Base-by-base conservation (phyloP, 208 protist genomes). In the Leishmania aethiopica region DNA sequence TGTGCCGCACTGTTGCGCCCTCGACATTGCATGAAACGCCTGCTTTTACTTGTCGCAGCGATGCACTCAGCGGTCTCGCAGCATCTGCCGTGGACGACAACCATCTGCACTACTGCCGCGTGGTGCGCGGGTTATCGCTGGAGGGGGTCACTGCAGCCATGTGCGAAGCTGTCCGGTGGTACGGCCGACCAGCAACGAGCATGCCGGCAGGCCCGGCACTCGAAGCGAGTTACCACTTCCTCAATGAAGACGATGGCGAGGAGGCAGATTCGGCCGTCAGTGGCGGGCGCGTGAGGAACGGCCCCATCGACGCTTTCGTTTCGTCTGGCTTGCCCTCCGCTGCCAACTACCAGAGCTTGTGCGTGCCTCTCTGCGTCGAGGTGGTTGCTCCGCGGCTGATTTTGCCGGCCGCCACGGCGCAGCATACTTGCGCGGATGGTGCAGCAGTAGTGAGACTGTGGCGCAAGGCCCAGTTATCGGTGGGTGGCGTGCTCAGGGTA, bases 141-240 rank as follows among this genome's bases (percentile, higher is more conserved):
- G 13, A 37, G 55, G 47, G 67, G 10, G 15, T 86, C 19, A 66
- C 51, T 10, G 49, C 28, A 47, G 79, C 59, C 15, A 81, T 83
- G 57, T 47, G 53, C 17, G 55, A 67, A 45, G 51, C 74, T 32
- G 66, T 47, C 45, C 83, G 78, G 83, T 86, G 74, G 83, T 83
- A 77, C 47, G 67, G 67, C 40, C 40, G 67, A 2, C 17, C 37
- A 49, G 1, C 15, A 47, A n/a, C 67, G n/a, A n/a, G 67, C 40
- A 51, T 40, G 25, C 40, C 17, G 67, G 32, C 62, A 67, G 62
- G 7, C 62, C 4, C 32, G 32, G n/a, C 8, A 67, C 62, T 32
- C 32, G 62, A 67, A 35, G 15, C 32, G 13, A 15, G 62, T 11
- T 22, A 15, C 62, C 32, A 37, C 62, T 7, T 40, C 3, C 3